A percentile compares a stretch with the other conserved stretches of the same genome.
Conservation (phyloP, 495 filamentous ascomycete species). For the Penicillium taxi region DNA sequence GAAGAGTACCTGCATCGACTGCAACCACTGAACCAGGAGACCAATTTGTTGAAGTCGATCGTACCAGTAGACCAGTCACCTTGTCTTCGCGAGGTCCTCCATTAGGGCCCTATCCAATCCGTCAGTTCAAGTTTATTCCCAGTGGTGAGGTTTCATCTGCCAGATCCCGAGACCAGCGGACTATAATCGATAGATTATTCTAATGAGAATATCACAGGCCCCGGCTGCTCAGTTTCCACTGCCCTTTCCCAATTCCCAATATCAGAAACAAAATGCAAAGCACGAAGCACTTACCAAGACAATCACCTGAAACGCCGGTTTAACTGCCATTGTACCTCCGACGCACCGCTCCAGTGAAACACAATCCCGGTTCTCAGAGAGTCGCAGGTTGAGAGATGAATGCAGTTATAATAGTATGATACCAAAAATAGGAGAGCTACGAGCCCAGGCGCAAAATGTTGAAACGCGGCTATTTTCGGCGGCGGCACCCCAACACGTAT, state of each 20-base stretch:
- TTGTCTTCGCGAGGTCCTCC: constrained; percentile 87
- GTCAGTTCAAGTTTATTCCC: constrained; percentile 14
- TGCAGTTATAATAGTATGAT: background rate
- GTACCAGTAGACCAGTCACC: constrained; percentile 80
- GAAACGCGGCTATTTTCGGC: constrained; percentile 3
- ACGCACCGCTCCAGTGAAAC: constrained; percentile 6
- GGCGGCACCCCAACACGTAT: no score
- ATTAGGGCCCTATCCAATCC: constrained; percentile 69
- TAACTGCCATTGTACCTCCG: constrained; percentile 12
- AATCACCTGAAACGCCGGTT: constrained; percentile 65
- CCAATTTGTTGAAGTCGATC: constrained; percentile 73
- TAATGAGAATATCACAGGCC: no score
- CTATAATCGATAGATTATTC: no score
- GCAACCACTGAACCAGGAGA: constrained; percentile 70
- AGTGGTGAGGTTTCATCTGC: constrained; percentile 14
- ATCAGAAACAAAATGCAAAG: constrained; percentile 4
- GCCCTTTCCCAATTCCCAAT: no score
- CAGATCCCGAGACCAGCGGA: constrained; percentile 11
- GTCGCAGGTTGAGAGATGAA: background rate
- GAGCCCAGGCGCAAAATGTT: background rate
- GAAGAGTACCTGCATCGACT: constrained; percentile 86
- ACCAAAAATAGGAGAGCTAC: no score
- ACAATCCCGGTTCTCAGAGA: background rate
- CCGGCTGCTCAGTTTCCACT: no score
- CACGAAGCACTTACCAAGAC: constrained; percentile 57